Evolutionary conservation across 225 moss, liverwort and hornwort genomes (phyloP), one percentile per base, ranked within the genome.

Genomic region (Pleurozium schreberi): DNA sequence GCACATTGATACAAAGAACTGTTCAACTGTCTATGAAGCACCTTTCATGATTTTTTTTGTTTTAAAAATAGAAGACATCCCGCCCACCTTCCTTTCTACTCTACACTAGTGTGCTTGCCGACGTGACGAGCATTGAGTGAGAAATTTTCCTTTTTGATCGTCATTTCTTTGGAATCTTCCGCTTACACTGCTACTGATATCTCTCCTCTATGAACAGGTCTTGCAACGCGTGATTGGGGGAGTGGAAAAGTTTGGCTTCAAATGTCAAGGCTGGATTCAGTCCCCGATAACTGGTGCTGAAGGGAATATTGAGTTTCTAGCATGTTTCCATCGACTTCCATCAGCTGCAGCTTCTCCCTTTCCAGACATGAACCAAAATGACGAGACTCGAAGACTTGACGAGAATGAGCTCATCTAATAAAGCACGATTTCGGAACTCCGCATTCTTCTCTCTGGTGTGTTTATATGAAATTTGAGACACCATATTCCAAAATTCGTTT

Each of bases 241-340:
- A 57, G 95, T 98, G 75, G 94, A 95, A 91, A 89, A 87, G 53
- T 96, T 93, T 66, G 97, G 98, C 64, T 97, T 98, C 79, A 81
- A 87, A 68, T 97, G 97, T 66, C 84, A 97, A 92, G 97, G 96
- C 75, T 98, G 98, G 98, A 97, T 98, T 43, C 89, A 94, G 66
- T 98, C 98, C 85, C 94, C 95, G 68, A 94, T 95, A 38, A 94
- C 90, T 43, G 95, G 95, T 81, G 94, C 93, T 65, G 95, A 95
- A 87, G 95, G 95, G 18, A 95, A 95, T 70, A 80, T 94, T 57
- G 95, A 95, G 71, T 95, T 95, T 75, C 87, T 95, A 81, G 94
- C 95, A 88, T 94, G 94, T 84, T 95, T 95, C 87, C 92, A 95
- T 89, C 91, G 95, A 76, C 89, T 90, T 55, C 88, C 89, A 84